Conservation (phyloP, 78 protist species). For the Dictyostelium intermedium region DNA sequence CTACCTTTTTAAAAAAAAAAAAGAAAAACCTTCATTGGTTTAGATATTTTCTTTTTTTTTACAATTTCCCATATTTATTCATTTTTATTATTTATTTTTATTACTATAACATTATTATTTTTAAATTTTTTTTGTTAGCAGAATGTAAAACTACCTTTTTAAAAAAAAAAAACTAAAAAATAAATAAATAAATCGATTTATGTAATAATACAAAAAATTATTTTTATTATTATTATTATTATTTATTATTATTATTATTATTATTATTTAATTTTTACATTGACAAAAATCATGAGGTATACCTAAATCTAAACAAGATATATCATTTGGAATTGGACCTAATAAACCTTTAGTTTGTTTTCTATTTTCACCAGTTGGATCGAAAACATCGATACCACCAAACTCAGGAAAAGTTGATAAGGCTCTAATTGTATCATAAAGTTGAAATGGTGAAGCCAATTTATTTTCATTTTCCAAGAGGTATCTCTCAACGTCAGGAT, state of each 20-base stretch:
- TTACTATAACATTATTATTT: background rate
- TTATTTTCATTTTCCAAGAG: conserved; percentile 39
- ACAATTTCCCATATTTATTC: no score
- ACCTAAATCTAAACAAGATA: conserved; percentile 31
- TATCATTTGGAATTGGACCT: background rate
- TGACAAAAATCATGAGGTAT: conserved; percentile 62
- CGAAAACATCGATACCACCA: conserved; percentile 61
- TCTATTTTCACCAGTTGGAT: background rate
- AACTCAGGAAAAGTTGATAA: conserved; percentile 52
- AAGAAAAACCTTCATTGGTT: background rate
- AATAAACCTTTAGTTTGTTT: conserved; percentile 5
- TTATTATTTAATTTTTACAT: conserved; percentile 20
- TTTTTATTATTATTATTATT: background rate
- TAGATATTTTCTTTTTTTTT: background rate
- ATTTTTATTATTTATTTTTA: background rate
- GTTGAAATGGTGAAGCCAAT: conserved; percentile 37
- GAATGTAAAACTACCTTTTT: no score
- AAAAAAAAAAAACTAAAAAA: no score
- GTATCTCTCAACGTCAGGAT: conserved; percentile 20
- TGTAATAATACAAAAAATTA: background rate
- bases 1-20: background rate
- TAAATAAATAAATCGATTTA: background rate
- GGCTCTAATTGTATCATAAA: conserved; percentile 25
- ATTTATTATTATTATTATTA: background rate
- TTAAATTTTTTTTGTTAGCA: background rate